Evolutionary conservation across 331 rosid genomes (phyloP), one percentile per base, ranked within the genome.

Genomic region (Quercus tomentella): DNA sequence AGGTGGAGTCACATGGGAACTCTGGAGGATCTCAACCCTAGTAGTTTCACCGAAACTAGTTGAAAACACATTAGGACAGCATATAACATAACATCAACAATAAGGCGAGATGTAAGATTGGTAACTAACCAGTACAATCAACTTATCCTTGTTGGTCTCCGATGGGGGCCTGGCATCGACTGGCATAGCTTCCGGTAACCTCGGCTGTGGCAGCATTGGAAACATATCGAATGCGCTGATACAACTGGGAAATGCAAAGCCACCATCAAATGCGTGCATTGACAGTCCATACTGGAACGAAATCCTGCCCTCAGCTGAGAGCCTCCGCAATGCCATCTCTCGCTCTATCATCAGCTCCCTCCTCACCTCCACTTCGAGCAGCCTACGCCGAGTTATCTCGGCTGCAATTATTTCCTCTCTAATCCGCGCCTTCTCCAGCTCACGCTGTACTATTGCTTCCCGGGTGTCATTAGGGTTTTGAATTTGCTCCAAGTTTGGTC

Each of bases 321-420:
- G 37, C 43, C 79, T 78, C 25, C 71, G 83, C 82, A 75, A 75
- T 8, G 77, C 80, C 41, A 89, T 67, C 56, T 66, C 89, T 58
- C 87, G 76, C 79, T 90, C 93, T 60, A 83, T 2, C 76, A 74
- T 80, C 77, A 91, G 56, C 31, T 89, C 97, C 73, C 83, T 83
- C 67, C 91, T 86, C 33, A 92, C 91, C 58, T 88, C 93, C 18
- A 71, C 87, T 52, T 89, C 94, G 20, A 91, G 71, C 67, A 85
- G 62, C n/a, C 80, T 57, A 68, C 91, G 78, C 84, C 89, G 84
- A 1, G 75, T 76, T 21, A 87, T 80, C 79, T 86, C 93, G 0
- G 68, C 76, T 6, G 87, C 57, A 6, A 90, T 60, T 21, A 86
- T 89, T 84, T 88, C 91, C 41, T 87, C 82, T 45, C 92, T 79